Evolutionary conservation across 192 early-diverging fungal species (phyloP).

Genomic region (Backusella liffmaniae): DNA sequence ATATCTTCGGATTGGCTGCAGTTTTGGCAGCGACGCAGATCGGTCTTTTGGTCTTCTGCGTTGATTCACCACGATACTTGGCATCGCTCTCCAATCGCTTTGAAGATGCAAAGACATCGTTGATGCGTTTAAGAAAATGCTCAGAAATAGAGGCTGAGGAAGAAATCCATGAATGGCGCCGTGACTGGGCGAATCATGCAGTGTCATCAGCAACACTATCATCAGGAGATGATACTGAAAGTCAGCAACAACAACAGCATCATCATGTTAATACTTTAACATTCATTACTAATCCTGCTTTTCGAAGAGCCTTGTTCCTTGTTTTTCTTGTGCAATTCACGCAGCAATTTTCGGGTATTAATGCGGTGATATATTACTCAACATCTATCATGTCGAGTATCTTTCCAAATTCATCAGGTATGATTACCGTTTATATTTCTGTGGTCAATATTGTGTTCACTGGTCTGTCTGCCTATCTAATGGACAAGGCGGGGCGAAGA

Average conservation of each 20-base stretch:
- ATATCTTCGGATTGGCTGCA: conserved; percentile 62
- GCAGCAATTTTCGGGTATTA: conserved; percentile 91
- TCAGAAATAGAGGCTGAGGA: conserved; percentile 44
- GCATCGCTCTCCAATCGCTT: conserved; percentile 49
- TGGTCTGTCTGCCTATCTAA: conserved; percentile 63
- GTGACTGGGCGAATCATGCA: conserved; percentile 28
- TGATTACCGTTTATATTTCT: conserved; percentile 79
- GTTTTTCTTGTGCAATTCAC: conserved; percentile 70
- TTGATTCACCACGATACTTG: conserved; percentile 78
- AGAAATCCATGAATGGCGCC: conserved; percentile 52
- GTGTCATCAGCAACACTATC: conserved; percentile 18
- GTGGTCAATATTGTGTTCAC: conserved; percentile 76
- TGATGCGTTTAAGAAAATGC: conserved; percentile 53
- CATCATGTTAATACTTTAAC: conserved; percentile 34
- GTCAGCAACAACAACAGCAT: not conserved
- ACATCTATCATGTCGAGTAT: conserved; percentile 66
- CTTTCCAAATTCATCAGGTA: conserved; percentile 59
- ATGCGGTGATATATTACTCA: conserved; percentile 87
- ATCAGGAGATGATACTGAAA: not conserved
- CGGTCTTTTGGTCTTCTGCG: conserved; percentile 67
- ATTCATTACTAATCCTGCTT: conserved; percentile 47
- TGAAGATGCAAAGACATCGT: conserved; percentile 48
- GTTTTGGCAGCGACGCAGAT: conserved; percentile 62
- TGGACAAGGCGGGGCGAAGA: conserved; percentile 77
- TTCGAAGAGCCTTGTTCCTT: conserved; percentile 62